These are phyloP conservation scores for Pseudogymnoascus sp. DNA, from an alignment of 2,329 filamentous ascomycete species.

Conservation along the genomic window DNA sequence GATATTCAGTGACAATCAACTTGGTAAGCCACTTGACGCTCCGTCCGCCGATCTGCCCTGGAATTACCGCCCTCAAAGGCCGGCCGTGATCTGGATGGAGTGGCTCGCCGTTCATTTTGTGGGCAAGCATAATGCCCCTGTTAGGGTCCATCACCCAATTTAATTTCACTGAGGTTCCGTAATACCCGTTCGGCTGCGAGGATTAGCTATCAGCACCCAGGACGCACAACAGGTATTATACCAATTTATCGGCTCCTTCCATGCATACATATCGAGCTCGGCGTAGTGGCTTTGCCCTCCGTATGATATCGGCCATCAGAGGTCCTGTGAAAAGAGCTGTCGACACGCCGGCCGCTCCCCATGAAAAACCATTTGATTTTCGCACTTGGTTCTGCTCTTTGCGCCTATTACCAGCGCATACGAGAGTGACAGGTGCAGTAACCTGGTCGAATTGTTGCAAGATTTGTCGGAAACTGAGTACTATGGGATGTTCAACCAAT, in stretches of 20 bases:
- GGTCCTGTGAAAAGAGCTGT: slow-evolving; percentile 86
- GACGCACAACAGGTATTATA: neutral
- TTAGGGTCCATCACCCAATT: slow-evolving; percentile 83
- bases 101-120: slow-evolving; percentile 82
- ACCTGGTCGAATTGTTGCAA: slow-evolving; percentile 69
- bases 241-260: slow-evolving; percentile 76
- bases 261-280: slow-evolving; percentile 80
- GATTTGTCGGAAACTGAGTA: slow-evolving; percentile 63
- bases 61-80: slow-evolving; percentile 74
- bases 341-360: slow-evolving; percentile 80
- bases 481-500: slow-evolving; percentile 63
- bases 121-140: slow-evolving; percentile 75
- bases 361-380: slow-evolving; percentile 90
- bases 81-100: slow-evolving; percentile 80
- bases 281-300: slow-evolving; percentile 57
- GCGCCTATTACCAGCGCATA: slow-evolving; percentile 83
- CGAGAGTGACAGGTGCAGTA: slow-evolving; percentile 79
- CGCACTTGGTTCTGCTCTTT: slow-evolving; percentile 90
- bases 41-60: slow-evolving; percentile 83
- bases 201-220: neutral
- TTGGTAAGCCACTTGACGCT: slow-evolving; percentile 90
- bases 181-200: slow-evolving; percentile 65
- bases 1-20: slow-evolving; percentile 67
- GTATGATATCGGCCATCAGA: slow-evolving; percentile 63
- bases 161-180: slow-evolving; percentile 80